Evolutionary conservation across 352 stramenopile species (phyloP).

Genomic region (Globisporangium nunn): DNA sequence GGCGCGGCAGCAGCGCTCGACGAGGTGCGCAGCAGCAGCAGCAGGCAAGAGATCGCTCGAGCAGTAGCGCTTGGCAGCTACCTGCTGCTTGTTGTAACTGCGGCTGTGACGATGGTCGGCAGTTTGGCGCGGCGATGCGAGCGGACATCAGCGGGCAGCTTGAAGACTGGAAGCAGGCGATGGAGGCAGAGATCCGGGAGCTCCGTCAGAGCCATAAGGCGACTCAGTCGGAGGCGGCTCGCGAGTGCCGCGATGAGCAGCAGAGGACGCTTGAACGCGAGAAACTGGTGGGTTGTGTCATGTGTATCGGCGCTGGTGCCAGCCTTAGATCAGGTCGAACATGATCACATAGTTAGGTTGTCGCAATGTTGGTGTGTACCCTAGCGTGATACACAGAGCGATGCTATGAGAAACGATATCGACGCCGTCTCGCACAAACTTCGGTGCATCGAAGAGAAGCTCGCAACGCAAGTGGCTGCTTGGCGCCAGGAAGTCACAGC

Average conservation of each 20-base stretch:
- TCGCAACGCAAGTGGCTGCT: slow-evolving; percentile 14
- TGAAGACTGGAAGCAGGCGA: neutral
- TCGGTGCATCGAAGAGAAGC: slow-evolving; percentile 12
- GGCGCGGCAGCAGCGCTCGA: neutral
- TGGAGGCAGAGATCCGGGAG: neutral
- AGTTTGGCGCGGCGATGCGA: neutral
- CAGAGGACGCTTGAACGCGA: neutral
- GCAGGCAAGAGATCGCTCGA: neutral
- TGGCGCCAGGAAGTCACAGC: slow-evolving; percentile 20
- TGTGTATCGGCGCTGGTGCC: too few species aligned
- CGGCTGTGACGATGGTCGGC: neutral
- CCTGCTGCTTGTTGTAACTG: too few species aligned
- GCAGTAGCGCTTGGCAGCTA: too few species aligned
- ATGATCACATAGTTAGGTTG: too few species aligned
- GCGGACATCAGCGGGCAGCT: neutral
- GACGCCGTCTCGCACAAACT: slow-evolving; percentile 8
- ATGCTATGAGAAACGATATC: slow-evolving; percentile 12
- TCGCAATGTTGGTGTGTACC: too few species aligned
- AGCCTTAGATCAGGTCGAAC: too few species aligned
- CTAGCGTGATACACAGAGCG: slow-evolving; percentile 5
- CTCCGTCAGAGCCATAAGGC: neutral
- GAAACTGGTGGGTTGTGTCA: neutral
- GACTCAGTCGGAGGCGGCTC: neutral
- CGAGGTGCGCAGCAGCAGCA: neutral
- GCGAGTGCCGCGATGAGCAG: neutral